Percentiles rank a stretch among this genome's conserved stretches.
These are phyloP conservation scores for Gossypium laxum DNA, from an alignment of 441 rosid genomes.

Conservation along the genomic window DNA sequence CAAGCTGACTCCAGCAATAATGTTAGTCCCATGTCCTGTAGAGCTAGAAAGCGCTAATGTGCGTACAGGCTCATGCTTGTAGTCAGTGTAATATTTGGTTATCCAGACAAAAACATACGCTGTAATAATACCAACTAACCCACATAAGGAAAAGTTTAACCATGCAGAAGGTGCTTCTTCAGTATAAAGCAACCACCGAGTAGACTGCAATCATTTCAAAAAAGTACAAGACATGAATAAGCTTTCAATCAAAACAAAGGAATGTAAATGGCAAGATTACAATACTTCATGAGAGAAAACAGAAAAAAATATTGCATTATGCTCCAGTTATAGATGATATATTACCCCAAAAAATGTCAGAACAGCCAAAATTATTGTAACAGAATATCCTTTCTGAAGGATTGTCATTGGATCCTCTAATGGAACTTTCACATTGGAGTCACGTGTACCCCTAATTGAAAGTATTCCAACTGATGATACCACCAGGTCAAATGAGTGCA, in stretches of 20 bases:
- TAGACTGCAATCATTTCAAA: slow-evolving; percentile 48
- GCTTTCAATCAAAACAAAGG: slow-evolving; percentile 10
- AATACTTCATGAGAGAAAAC: not conserved
- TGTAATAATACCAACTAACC: slow-evolving; percentile 88
- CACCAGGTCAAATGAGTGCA: slow-evolving; percentile 91
- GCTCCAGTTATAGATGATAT: slow-evolving; percentile 16
- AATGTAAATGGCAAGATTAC: slow-evolving; percentile 5
- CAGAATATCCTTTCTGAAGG: slow-evolving; percentile 94
- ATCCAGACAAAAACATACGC: slow-evolving; percentile 88
- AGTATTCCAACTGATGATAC: slow-evolving; percentile 86
- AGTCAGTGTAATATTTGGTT: slow-evolving; percentile 91
- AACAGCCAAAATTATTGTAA: slow-evolving; percentile 78
- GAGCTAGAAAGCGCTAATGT: slow-evolving; percentile 87
- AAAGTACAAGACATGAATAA: slow-evolving; percentile 21
- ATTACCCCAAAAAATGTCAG: slow-evolving; percentile 80
- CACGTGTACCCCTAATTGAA: slow-evolving; percentile 77
- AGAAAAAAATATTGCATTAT: not conserved
- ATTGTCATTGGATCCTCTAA: slow-evolving; percentile 91
- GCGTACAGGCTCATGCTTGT: slow-evolving; percentile 92
- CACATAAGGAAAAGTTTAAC: slow-evolving; percentile 86
- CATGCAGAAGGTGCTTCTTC: slow-evolving; percentile 96
- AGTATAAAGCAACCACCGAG: slow-evolving; percentile 92
- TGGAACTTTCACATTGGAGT: slow-evolving; percentile 59
- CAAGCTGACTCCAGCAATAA: slow-evolving; percentile 94
- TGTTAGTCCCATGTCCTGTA: slow-evolving; percentile 95